phyloP scores from a whole-genome alignment of 306 rosid species.

The Albizia julibrissin region DNA sequence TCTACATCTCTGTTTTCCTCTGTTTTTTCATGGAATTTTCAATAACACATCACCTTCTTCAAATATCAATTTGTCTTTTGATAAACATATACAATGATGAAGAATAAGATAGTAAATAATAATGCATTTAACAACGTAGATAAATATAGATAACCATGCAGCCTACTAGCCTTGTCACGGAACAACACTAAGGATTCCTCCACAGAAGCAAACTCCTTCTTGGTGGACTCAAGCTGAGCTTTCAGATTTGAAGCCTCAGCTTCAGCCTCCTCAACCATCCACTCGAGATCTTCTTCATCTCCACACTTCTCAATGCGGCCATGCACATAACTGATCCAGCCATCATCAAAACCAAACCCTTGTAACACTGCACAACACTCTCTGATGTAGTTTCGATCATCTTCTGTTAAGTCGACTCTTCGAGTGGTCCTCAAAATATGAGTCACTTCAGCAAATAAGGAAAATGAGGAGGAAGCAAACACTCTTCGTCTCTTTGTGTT shows the following conservation, averaged over 20 bases:
- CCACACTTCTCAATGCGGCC: not conserved
- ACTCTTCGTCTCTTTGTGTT: not conserved
- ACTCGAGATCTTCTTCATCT: not conserved
- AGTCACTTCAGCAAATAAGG: not conserved
- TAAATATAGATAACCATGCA: not conserved
- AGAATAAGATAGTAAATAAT: too few species aligned
- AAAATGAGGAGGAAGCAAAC: not conserved
- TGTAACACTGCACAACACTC: not conserved
- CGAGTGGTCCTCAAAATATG: not conserved
- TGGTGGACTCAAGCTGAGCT: not conserved
- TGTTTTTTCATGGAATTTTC: too few species aligned
- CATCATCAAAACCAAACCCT: not conserved
- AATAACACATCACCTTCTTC: too few species aligned
- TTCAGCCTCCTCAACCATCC: not conserved
- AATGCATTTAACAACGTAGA: not conserved
- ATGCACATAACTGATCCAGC: not conserved
- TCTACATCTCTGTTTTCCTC: too few species aligned
- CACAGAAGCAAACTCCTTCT: not conserved
- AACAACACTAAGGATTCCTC: not conserved
- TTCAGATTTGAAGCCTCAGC: not conserved
- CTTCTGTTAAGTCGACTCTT: not conserved
- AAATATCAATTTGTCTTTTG: too few species aligned
- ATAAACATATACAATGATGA: too few species aligned
- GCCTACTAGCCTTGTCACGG: not conserved
- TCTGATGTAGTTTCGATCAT: not conserved